A percentile compares a stretch with the other conserved stretches of the same genome.
These are phyloP conservation scores for Wickerhamiella azymoides DNA, from an alignment of 805 yeast species.

Conservation along the genomic window DNA sequence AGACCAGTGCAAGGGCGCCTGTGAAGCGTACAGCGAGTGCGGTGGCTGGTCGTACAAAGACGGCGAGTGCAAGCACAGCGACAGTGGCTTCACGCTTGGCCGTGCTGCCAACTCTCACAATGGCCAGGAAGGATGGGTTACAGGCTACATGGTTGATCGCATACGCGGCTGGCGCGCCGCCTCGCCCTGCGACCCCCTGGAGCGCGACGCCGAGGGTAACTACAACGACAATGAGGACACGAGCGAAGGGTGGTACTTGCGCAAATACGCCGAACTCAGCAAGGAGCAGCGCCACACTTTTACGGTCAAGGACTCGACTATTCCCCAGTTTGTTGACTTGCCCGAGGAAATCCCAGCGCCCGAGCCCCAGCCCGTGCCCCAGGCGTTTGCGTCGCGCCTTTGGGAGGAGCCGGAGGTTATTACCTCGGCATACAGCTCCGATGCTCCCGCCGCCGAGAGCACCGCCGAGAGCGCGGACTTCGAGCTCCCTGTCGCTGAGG, in stretches of 20 bases:
- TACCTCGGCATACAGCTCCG: no score
- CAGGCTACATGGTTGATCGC: conserved; percentile 24
- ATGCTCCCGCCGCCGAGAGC: no score
- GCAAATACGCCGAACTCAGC: neutral
- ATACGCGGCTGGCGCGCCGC: conserved; percentile 16
- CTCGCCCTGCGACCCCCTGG: conserved; percentile 8
- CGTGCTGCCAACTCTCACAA: conserved; percentile 11
- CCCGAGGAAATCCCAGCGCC: no score
- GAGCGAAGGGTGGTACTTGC: conserved; percentile 15
- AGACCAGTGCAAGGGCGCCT: conserved; percentile 10
- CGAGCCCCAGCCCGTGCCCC: no score
- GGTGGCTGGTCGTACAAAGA: conserved; percentile 12
- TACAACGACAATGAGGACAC: conserved; percentile 9
- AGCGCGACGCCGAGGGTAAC: conserved; percentile 4
- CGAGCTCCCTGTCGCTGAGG: no score
- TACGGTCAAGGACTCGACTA: neutral
- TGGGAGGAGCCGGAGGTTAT: no score
- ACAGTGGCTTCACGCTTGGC: conserved; percentile 12
- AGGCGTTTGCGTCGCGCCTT: no score
- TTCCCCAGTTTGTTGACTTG: neutral
- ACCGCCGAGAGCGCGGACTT: no score
- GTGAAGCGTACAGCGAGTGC: conserved; percentile 16
- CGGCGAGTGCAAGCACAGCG: conserved; percentile 11
- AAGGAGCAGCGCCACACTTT: neutral
- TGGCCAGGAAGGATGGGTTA: conserved; percentile 9